Evolutionary conservation across 805 yeast genomes (phyloP), one percentile per base, ranked within the genome.

Genomic region (Pichia nakasei): DNA sequence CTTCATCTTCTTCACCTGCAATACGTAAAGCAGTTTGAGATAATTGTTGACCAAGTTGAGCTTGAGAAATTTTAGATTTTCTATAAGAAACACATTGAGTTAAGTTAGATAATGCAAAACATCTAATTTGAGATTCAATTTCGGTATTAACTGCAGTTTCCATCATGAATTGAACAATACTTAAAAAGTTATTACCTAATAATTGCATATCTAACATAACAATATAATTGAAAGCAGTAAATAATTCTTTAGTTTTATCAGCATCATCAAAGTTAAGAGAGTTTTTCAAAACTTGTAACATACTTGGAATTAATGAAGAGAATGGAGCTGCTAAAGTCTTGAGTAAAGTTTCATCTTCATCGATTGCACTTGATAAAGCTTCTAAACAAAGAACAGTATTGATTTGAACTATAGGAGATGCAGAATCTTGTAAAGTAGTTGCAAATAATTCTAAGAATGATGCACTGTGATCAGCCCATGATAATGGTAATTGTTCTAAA

Each of bases 191-290:
- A 56, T 84, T 81, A 55, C 96, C 94, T 27, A 88, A 72, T 50
- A 91, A 70, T 56, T 80, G 80, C 56, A 84, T 72, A 58, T 89
- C 96, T 50, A 84, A 68, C 57, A 82, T 69, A 42, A 87, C 68
- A 58, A 93, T 73, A 51, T 83, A 82, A 67, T 83, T 86, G 68
- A 93, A 80, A 39, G 86, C 83, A 60, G 83, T 87, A 70, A 89
- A 93, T 34, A 89, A 75, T 52, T 77, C 76, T 63, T 75, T 78
- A 41, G 89, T 82, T 50, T 76, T 70, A 50, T 78, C 87, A 29
- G 78, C 66, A 58, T 93, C 97, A 54, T 77, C 83, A 31, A 75
- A 72, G 42, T 72, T 67, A 43, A 91, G 75, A 34, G 83, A 82
- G 57, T 79, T 83, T 61, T 80, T 80, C 61, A 93, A 72, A 29